Percentiles rank a stretch among this genome's conserved stretches.
Conservation (phyloP, 768 basidiomycete species). For the Fomitopsis pulvina region DNA sequence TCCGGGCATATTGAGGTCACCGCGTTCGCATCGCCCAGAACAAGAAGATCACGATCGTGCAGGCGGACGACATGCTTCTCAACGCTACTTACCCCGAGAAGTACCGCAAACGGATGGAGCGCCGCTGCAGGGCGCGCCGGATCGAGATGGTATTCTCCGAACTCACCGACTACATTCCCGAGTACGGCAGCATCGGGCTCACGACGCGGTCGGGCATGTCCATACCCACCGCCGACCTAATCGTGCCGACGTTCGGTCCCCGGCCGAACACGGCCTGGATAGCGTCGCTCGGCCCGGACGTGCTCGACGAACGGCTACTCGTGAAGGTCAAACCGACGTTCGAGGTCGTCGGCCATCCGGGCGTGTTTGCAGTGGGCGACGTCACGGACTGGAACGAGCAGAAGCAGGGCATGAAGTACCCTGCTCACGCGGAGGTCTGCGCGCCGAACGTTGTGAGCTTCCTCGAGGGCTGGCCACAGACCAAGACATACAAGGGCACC, state of each 20-base stretch:
- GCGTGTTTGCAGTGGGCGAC: conserved; percentile 63
- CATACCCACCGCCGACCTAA: conserved; percentile 45
- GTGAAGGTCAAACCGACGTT: conserved; percentile 53
- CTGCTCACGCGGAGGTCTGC: conserved; percentile 37
- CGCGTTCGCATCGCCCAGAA: conserved; percentile 9
- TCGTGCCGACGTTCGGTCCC: conserved; percentile 32
- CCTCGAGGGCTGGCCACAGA: conserved; percentile 29
- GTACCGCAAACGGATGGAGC: conserved; percentile 42
- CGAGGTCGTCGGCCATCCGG: conserved; percentile 42
- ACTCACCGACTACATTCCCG: conserved; percentile 37
- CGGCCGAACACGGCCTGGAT: conserved; percentile 50
- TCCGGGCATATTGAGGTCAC: neutral
- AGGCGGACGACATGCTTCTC: conserved; percentile 43
- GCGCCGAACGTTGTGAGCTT: conserved; percentile 42
- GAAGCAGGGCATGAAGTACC: conserved; percentile 49
- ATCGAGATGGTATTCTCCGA: conserved; percentile 49
- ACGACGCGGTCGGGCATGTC: conserved; percentile 44
- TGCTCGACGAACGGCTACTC: conserved; percentile 29
- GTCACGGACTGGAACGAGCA: conserved; percentile 59
- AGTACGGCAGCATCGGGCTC: conserved; percentile 30
- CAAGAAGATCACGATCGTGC: conserved; percentile 59
- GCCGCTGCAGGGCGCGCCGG: conserved; percentile 34
- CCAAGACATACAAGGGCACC: conserved; percentile 41
- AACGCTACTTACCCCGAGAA: conserved; percentile 48
- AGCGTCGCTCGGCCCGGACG: conserved; percentile 28